Conservation (phyloP, 2,329 filamentous ascomycete genomes). For the Triangularia setosa region DNA sequence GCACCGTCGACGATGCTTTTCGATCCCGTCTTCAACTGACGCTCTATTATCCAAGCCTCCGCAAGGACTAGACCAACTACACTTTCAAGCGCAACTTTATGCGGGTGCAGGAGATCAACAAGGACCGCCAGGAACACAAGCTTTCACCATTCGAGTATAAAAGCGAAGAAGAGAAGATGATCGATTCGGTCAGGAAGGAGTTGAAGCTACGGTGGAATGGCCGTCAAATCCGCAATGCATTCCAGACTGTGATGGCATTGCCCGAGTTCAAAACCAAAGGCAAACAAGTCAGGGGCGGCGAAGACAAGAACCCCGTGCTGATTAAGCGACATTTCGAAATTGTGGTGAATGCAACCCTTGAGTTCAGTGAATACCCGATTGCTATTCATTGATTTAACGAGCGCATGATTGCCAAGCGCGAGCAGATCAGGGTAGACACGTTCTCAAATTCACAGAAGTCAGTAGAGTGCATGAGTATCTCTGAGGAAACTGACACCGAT, state of each 20-base stretch:
- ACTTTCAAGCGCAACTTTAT: slow-evolving; percentile 31
- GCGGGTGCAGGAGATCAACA: slow-evolving; percentile 9
- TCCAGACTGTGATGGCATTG: slow-evolving; percentile 30
- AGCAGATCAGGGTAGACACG: background rate
- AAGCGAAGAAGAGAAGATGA: background rate
- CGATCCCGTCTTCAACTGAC: slow-evolving; percentile 18
- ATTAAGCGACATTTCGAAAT: background rate
- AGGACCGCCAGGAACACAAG: background rate
- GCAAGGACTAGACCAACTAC: slow-evolving; percentile 21
- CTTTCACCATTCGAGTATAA: background rate
- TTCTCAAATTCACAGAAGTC: background rate
- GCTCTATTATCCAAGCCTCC: slow-evolving; percentile 21
- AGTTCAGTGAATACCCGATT: background rate
- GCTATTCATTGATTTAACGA: background rate
- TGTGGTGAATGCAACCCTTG: background rate
- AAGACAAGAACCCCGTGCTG: background rate
- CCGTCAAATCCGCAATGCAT: slow-evolving; percentile 33
- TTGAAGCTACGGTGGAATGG: slow-evolving; percentile 30
- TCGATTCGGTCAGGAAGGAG: background rate
- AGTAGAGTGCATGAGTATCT: background rate
- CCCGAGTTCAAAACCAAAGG: slow-evolving; percentile 20
- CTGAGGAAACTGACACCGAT: background rate
- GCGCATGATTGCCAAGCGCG: background rate
- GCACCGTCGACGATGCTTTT: slow-evolving; percentile 36
- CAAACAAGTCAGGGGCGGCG: background rate